Evolutionary conservation across 768 basidiomycete species (phyloP).

Genomic region (Lentinula boryana): DNA sequence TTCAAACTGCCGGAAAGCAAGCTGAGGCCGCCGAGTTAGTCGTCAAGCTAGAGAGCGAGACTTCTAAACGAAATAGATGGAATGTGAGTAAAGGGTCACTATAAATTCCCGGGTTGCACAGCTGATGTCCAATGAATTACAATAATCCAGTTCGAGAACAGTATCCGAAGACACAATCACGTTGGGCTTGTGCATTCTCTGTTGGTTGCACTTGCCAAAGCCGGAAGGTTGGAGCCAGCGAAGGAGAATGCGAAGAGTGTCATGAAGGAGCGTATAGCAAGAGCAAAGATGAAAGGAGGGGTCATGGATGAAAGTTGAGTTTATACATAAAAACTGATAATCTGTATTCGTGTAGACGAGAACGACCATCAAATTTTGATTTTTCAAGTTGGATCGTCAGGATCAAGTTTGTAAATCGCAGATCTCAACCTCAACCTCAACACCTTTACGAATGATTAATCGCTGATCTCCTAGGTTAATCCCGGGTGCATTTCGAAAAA

Average conservation of each 20-base stretch:
- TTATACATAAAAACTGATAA: not conserved
- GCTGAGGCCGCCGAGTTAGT: constrained; percentile 46
- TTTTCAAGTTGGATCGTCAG: constrained; percentile 1
- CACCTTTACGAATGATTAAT: too few relatives aligned
- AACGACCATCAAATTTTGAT: not conserved
- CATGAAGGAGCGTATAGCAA: constrained; percentile 42
- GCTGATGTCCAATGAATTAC: not conserved
- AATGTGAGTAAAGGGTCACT: constrained; percentile 46
- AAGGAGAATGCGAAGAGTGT: constrained; percentile 36
- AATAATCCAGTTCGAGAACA: constrained; percentile 71
- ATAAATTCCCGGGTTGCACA: not conserved
- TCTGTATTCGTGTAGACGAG: not conserved
- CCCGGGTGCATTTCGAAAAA: too few relatives aligned
- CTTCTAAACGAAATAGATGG: constrained; percentile 74
- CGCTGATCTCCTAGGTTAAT: too few relatives aligned
- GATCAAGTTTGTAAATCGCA: not conserved
- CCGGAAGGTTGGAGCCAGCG: constrained; percentile 51
- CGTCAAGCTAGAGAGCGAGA: constrained; percentile 58
- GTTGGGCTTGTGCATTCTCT: constrained; percentile 75
- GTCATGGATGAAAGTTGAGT: constrained; percentile 41
- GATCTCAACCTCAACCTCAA: not conserved
- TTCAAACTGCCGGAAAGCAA: constrained; percentile 35
- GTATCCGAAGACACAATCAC: constrained; percentile 81
- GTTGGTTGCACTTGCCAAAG: constrained; percentile 67
- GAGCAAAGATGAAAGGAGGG: constrained; percentile 36